Percentiles rank a stretch among this genome's conserved stretches.
phyloP scores from a whole-genome alignment of 805 yeast genomes.

The Zygoascus tannicola region DNA sequence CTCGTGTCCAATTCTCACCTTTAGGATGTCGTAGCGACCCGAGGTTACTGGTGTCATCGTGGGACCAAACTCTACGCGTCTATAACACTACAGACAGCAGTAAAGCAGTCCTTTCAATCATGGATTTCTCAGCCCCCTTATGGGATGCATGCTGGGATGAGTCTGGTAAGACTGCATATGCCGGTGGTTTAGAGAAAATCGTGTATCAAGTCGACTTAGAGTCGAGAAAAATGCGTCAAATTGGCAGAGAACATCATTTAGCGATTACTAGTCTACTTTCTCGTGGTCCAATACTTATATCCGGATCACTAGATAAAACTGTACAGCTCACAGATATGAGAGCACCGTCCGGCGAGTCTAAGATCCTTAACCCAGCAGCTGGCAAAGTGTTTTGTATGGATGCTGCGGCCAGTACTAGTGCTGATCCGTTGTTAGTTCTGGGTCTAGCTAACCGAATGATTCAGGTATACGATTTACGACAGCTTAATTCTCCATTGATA shows the following conservation, averaged over 20 bases:
- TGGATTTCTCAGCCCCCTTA: conserved; percentile 21
- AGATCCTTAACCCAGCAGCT: conserved; percentile 23
- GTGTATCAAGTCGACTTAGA: conserved; percentile 44
- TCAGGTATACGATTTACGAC: conserved; percentile 49
- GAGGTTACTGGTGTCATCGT: conserved; percentile 43
- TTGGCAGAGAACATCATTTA: conserved; percentile 29
- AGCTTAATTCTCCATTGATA: conserved; percentile 37
- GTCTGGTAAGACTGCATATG: conserved; percentile 28
- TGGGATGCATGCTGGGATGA: conserved; percentile 22
- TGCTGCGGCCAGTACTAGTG: conserved; percentile 24
- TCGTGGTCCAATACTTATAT: conserved; percentile 32
- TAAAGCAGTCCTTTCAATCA: background rate
- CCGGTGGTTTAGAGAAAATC: conserved; percentile 49
- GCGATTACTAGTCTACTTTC: conserved; percentile 34
- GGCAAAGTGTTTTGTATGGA: conserved; percentile 60
- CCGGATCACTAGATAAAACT: conserved; percentile 57
- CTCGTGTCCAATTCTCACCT: conserved; percentile 36
- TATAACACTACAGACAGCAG: conserved; percentile 28
- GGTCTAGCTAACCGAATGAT: conserved; percentile 46
- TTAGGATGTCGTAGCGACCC: conserved; percentile 12
- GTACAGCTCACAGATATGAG: conserved; percentile 41
- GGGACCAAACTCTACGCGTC: conserved; percentile 46
- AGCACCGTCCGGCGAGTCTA: conserved; percentile 16
- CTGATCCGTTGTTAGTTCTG: conserved; percentile 36
- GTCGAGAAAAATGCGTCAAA: conserved; percentile 24